Base-by-base conservation (phyloP, 257 asterid species). In the Scutellaria barbata region DNA sequence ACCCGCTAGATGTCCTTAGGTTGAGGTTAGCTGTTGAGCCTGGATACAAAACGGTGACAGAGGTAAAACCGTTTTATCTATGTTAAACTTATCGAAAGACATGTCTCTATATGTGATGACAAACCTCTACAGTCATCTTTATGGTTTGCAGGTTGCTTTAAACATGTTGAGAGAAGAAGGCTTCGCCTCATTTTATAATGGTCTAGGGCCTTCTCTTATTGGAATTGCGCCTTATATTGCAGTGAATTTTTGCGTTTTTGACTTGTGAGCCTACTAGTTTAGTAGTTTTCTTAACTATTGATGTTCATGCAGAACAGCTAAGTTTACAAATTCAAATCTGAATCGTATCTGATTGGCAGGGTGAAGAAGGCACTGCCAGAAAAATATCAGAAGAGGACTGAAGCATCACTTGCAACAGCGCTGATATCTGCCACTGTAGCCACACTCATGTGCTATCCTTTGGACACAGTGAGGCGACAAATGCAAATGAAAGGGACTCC, bases 401-500 rank as follows among this genome's bases (percentile, higher is more conserved):
- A 94, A 81, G 74, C 92, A 75, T 80, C 96, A 48, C 76, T 94
- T 70, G 50, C 68, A 63, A 91, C 96, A 41, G 95, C 94, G 17
- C 77, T 94, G 79, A 82, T 89, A 22, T 89, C 97, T n/a, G 99
- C 99, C 46, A 82, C 96, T 48, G 87, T 91, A 53, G 99, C 99
- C 71, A 91, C 99, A 7, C 79, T 88, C 59, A 75, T 81, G 84
- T 94, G 98, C 83, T 94, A 94, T 82, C 99, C 99, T 61, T 76
- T 94, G 89, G 99, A 91, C 83, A 94, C 99, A 3, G 88, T 88
- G 45, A 81, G 99, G 78, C 79, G 98, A 62, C 99, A 94, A 84
- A 91, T 94, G 99, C 99, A 94, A 80, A 89, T 94, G 99, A 94
- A 75, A 87, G 95, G 96, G 71, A 81, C 89, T 9, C 98, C 99